Evolutionary conservation across 495 filamentous ascomycete species (phyloP), one percentile per base, ranked within the genome.

Genomic region (Aspergillus incahuasiensis): DNA sequence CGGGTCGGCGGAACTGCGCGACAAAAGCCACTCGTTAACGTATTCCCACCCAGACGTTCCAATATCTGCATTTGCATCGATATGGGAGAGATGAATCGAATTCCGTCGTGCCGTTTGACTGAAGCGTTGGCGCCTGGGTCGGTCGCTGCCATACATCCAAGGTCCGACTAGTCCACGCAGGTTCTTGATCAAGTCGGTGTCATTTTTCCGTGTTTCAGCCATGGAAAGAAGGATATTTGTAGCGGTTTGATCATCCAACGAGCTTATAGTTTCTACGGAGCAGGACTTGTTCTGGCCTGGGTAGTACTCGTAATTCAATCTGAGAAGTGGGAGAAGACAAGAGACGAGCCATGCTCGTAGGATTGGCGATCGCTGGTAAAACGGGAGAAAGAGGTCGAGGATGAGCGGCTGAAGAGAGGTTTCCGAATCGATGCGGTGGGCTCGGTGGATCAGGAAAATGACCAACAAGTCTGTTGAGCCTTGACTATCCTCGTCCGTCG

Each of bases 241-340:
- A 1, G 84, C 89, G 25, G 81, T 76, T 49, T 73, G 69, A 42
- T 80, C 83, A 45, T 84, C 82, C 67, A 75, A 69, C 30, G 67
- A 70, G 55, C 75, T 73, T 41, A 94, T 63, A 0, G 72, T 74
- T 50, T 89, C 83, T 18, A 95, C 71, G 3, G 84, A 83, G 32
- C 83, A 72, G 7, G 72, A 61, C 12, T 75, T 70, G 13, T 77
- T 79, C 11, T 79, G 76, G 25, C 80, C 68, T 0, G 87, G 82
- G 57, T 95, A 88, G 63, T 90, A 94, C 74, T 94, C 90, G 66
- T 88, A 88, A 62, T 88, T 88, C n/a, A 91, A 76, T 49, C 91
- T 81, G 15, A 92, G 71, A 1, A 95, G 75, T 0, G 91, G 91
- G 20, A 97, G 74, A 18, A 95, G 74, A 18, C 79, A 85, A 1